Evolutionary conservation across 2,329 filamentous ascomycete genomes (phyloP).

Genomic region (Nemania serpens): DNA sequence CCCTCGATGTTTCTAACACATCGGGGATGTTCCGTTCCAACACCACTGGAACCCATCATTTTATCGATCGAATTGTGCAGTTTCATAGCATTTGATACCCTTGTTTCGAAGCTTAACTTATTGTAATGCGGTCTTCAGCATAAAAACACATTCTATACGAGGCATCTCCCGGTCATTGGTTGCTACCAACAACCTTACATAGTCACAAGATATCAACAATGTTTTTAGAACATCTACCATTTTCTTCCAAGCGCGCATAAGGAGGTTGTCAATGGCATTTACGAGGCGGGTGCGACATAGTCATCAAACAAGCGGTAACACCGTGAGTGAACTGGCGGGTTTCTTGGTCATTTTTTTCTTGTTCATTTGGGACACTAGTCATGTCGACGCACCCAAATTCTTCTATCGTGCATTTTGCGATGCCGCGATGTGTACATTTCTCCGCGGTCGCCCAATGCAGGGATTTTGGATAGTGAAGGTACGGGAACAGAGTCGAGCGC

Average conservation of each 20-base stretch:
- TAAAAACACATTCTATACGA: conserved; percentile 7
- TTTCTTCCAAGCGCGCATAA: neutral
- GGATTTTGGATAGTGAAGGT: neutral
- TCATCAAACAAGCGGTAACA: neutral
- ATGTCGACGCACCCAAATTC: no score
- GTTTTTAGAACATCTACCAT: neutral
- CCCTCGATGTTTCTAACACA: no score
- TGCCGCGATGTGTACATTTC: no score
- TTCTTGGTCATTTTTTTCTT: neutral
- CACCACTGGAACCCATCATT: neutral
- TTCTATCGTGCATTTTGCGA: conserved; percentile 3
- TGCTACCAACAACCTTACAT: neutral
- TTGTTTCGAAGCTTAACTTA: conserved; percentile 4
- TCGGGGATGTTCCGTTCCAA: no score
- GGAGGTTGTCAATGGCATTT: conserved; percentile 15
- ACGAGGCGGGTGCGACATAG: neutral
- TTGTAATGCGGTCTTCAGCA: neutral
- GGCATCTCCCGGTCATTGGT: neutral
- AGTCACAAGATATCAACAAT: neutral
- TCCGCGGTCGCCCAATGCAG: neutral
- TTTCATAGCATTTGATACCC: conserved; percentile 27
- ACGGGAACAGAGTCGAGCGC: neutral
- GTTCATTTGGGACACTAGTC: neutral
- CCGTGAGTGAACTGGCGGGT: conserved; percentile 6
- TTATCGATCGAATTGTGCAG: conserved; percentile 2